These are phyloP conservation scores for Zasmidium angulare DNA, from an alignment of 2,329 filamentous ascomycete species.

Conservation along the genomic window DNA sequence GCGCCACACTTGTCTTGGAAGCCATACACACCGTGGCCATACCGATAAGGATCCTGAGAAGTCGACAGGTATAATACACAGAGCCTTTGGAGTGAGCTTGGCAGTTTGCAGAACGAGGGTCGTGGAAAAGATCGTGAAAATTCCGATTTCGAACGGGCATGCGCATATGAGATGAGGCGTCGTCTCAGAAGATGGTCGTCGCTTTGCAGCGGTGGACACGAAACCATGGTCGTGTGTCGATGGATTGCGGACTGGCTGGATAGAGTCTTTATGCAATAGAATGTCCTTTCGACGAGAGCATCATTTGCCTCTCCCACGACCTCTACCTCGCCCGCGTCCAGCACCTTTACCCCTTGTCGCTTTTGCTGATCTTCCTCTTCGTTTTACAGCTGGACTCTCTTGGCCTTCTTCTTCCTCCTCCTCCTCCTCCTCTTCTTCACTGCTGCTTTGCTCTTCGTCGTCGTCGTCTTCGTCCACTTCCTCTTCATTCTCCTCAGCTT, in stretches of 20 bases:
- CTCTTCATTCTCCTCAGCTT: conserved; percentile 23
- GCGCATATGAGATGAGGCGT: too few species aligned
- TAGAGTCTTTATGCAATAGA: neutral
- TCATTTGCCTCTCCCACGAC: conserved; percentile 7
- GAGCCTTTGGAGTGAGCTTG: too few species aligned
- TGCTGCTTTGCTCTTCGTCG: conserved; percentile 25
- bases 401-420: conserved; percentile 22
- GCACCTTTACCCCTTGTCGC: conserved; percentile 1
- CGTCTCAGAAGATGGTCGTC: too few species aligned
- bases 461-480: conserved; percentile 27
- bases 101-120: too few species aligned
- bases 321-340: neutral
- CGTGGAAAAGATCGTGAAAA: too few species aligned
- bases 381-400: conserved; percentile 16
- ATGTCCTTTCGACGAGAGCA: neutral
- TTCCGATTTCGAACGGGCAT: too few species aligned
- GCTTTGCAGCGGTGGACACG: too few species aligned
- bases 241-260: too few species aligned
- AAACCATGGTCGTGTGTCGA: too few species aligned
- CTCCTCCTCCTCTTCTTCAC: conserved; percentile 23
- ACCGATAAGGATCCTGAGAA: neutral
- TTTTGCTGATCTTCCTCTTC: conserved; percentile 2
- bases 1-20: neutral
- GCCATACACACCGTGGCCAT: neutral
- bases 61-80: neutral